Evolutionary conservation across 805 yeast genomes (phyloP), one percentile per base, ranked within the genome.

Genomic region (Schizosaccharomyces japonicus): DNA sequence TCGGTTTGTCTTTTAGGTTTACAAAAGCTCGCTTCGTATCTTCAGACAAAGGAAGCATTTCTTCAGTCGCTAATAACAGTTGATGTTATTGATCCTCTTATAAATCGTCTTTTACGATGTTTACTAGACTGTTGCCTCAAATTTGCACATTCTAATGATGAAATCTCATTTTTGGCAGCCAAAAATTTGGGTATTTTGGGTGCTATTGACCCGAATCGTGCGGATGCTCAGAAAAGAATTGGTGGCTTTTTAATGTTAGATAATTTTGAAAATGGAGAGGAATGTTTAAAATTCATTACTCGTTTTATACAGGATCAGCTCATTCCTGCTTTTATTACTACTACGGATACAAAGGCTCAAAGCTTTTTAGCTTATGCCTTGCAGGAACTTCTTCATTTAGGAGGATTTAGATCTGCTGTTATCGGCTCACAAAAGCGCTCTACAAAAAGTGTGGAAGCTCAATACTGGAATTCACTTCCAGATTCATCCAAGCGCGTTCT

Each of bases 241-340:
- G 59, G 65, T 30, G 67, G 68, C 26, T 58, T 68, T 2, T 63
- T 78, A 1, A 61, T 78, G 3, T 66, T 77, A 0, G 69, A 71
- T 40, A 80, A 80, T 55, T 75, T 87, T 56, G 71, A 66, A 30
- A 75, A 73, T 44, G 67, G 65, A 25, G 59, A 58, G 3, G 95
- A 85, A 54, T 71, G 72, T n/a, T 64, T 72, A 2, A 67, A 65
- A 10, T 82, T 87, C 55, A 66, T 83, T 29, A 64, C 72, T 3
- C 67, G 69, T 54, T 73, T 85, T 45, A 64, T 85, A 30, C 77
- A 80, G 50, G 69, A 71, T 48, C 67, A 73, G 50, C 66, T 90
- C n/a, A 78, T 85, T 6, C 83, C 81, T 30, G 74, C 83, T 1
- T 85, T 84, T 60, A 78, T 92, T 75, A 84, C 94, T 0, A 78